Percentiles rank a stretch among this genome's conserved stretches.
These are phyloP conservation scores for Coemansia asiatica DNA, from an alignment of 192 early-diverging fungal genomes.

Conservation along the genomic window DNA sequence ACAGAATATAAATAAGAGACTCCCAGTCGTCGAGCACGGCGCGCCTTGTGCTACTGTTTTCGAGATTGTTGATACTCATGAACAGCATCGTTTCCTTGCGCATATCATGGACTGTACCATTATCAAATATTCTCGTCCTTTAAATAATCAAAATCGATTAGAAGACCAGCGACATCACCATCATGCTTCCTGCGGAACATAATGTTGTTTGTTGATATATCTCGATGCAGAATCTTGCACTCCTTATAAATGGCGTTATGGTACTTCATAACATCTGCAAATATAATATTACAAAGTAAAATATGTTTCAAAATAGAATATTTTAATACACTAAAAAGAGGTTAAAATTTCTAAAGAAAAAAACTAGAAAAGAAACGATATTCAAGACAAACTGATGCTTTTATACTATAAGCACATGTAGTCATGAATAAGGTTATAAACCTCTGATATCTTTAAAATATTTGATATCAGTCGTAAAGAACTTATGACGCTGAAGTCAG, in stretches of 20 bases:
- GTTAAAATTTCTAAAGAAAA: too few species aligned
- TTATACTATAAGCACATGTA: too few species aligned
- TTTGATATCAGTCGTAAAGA: too few species aligned
- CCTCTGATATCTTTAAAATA: too few species aligned
- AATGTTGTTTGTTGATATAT: slow-evolving; percentile 30
- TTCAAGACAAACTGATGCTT: too few species aligned
- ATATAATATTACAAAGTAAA: too few species aligned
- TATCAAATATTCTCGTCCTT: not conserved
- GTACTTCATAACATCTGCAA: slow-evolving; percentile 25
- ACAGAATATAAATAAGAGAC: slow-evolving; percentile 5
- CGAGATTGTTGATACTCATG: slow-evolving; percentile 36
- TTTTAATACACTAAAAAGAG: too few species aligned
- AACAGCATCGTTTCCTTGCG: slow-evolving; percentile 17
- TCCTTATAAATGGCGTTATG: slow-evolving; percentile 19
- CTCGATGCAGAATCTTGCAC: slow-evolving; percentile 23
- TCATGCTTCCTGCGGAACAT: slow-evolving; percentile 4
- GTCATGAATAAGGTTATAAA: too few species aligned
- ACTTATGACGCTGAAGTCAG: too few species aligned
- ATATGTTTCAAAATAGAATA: too few species aligned
- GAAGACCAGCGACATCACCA: slow-evolving; percentile 8
- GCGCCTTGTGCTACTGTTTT: not conserved
- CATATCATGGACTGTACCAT: not conserved
- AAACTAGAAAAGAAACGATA: too few species aligned
- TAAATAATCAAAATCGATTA: slow-evolving; percentile 35
- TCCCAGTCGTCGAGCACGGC: slow-evolving; percentile 20